phyloP scores from a whole-genome alignment of 768 basidiomycete species.

The Pleurotus giganteus region DNA sequence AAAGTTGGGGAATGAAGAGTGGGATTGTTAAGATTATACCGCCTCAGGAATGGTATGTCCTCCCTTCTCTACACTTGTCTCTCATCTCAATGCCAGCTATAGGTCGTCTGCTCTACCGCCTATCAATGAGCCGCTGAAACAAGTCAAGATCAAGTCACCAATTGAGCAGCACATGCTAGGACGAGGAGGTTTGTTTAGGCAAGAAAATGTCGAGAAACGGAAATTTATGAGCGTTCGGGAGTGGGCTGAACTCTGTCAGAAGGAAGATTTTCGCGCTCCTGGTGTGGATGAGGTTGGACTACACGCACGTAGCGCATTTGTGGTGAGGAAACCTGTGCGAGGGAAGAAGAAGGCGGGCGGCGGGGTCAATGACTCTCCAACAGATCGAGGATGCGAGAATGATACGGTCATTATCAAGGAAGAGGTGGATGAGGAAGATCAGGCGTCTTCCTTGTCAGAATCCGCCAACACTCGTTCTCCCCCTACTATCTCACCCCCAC shows the following conservation, averaged over 20 bases:
- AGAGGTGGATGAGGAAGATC: slow-evolving; percentile 41
- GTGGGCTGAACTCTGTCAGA: slow-evolving; percentile 77
- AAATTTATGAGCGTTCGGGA: slow-evolving; percentile 82
- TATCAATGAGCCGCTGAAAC: slow-evolving; percentile 64
- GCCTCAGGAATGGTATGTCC: slow-evolving; percentile 84
- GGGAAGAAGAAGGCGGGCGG: slow-evolving; percentile 41
- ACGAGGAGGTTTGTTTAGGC: slow-evolving; percentile 80
- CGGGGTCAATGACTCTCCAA: slow-evolving; percentile 35
- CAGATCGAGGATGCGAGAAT: slow-evolving; percentile 37
- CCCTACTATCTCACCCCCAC: slow-evolving; percentile 37
- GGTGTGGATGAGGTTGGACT: slow-evolving; percentile 67
- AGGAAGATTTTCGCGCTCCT: slow-evolving; percentile 72
- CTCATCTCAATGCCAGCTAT: slow-evolving; percentile 23
- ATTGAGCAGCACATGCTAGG: slow-evolving; percentile 95
- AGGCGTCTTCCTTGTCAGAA: background rate
- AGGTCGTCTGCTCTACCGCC: slow-evolving; percentile 75
- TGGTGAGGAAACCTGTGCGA: slow-evolving; percentile 29
- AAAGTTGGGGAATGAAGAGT: slow-evolving; percentile 86
- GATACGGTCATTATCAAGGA: slow-evolving; percentile 40
- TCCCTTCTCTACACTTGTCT: slow-evolving; percentile 12
- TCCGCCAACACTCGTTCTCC: background rate
- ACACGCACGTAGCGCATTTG: slow-evolving; percentile 37
- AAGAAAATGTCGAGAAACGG: slow-evolving; percentile 89
- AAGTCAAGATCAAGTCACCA: slow-evolving; percentile 81
- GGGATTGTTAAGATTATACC: slow-evolving; percentile 98